Evolutionary conservation across 2,329 filamentous ascomycete species (phyloP), one percentile per base, ranked within the genome.

Genomic region (Neonectria coccinea): DNA sequence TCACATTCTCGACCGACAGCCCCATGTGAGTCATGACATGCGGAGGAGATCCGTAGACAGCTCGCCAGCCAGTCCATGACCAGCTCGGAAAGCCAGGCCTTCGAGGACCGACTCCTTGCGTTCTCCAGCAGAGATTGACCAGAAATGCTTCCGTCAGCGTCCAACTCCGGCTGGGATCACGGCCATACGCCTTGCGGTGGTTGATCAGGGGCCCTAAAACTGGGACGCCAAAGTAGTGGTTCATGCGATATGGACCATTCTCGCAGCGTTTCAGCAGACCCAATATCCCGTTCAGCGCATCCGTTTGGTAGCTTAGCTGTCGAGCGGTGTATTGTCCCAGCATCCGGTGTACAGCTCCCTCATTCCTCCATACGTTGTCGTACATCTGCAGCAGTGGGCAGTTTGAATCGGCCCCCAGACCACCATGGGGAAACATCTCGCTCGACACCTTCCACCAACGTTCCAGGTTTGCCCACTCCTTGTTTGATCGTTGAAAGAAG

Each of bases 31-130:
- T 18, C 10, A 62, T n/a, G 22, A 27, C 25, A 9, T 44, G 36
- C 2, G 48, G 31, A 41, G 62, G 62, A 16, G 16, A 39, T 20
- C 36, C 41, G 42, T 65, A 62, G 58, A 52, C 9, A 22, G 29
- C 44, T 20, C 59, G 33, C 63, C 63, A 66, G 9, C 63, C 63
- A 16, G 54, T 45, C 63, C 63, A 65, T 5, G 63, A 65, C 63
- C 63, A 65, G 20, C 59, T 65, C 0, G 63, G 63, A 11, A 65
- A 62, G 5, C 54, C 50, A 2, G 20, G 16, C 16, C 63, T 36
- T 8, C 63, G 58, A 5, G 39, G 29, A 6, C 63, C 63, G 16
- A 52, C 16, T 18, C 16, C 44, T 11, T 16, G 5, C 16, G 63
- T 12, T 31, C 51, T 55, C 63, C 63, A 65, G 36, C 58, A 62